Percentiles rank a stretch among this genome's conserved stretches.
These are phyloP conservation scores for Globisporangium sylvaticum DNA, from an alignment of 352 stramenopile species.

Conservation along the genomic window DNA sequence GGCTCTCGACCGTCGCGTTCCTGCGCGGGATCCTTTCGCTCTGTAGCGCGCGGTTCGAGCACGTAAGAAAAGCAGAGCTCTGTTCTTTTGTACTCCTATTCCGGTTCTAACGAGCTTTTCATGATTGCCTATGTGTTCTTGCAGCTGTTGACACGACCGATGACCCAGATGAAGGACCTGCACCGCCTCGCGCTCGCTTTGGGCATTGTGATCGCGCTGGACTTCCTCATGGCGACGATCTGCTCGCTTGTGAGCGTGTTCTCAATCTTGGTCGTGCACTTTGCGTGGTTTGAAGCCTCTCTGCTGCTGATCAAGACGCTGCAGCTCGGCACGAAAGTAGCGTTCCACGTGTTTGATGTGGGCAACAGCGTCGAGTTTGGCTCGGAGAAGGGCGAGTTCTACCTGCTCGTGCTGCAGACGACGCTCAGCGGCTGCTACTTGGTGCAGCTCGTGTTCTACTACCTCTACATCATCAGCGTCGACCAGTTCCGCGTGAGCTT, in stretches of 20 bases:
- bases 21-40: constrained; percentile 59
- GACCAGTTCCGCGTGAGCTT: constrained; percentile 78
- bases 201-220: constrained; percentile 30
- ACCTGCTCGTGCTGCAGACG: constrained; percentile 63
- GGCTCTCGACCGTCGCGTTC: constrained; percentile 59
- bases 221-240: constrained; percentile 35
- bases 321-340: constrained; percentile 65
- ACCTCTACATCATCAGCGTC: constrained; percentile 78
- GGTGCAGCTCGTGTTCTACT: constrained; percentile 69
- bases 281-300: constrained; percentile 73
- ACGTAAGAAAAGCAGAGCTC: constrained; percentile 22
- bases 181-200: constrained; percentile 50
- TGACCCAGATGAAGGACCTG: constrained; percentile 54
- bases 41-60: constrained; percentile 59
- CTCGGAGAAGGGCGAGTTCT: constrained; percentile 61
- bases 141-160: constrained; percentile 55
- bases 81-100: neutral
- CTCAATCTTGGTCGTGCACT: constrained; percentile 49
- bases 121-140: constrained; percentile 7
- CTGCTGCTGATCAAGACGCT: constrained; percentile 63
- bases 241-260: constrained; percentile 43
- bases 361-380: constrained; percentile 24
- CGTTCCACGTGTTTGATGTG: constrained; percentile 59
- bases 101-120: neutral
- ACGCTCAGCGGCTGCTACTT: constrained; percentile 57